A percentile compares a stretch with the other conserved stretches of the same genome.
Conservation (phyloP, 2,329 filamentous ascomycete genomes). For the Sarocladiaceae sp. region DNA sequence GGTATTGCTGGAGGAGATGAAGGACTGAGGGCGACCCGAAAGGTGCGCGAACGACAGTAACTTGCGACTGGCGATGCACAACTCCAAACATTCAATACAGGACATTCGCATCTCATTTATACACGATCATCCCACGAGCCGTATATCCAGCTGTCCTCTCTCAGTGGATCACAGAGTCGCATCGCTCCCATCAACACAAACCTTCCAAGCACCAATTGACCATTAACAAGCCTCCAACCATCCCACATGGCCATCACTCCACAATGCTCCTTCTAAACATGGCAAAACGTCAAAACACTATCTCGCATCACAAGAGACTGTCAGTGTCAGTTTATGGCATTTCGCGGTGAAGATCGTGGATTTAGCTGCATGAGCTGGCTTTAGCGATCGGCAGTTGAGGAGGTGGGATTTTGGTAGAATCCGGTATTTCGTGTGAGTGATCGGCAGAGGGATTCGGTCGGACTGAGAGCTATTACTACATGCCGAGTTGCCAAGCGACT, state of each 20-base stretch:
- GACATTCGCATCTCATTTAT: slow-evolving; percentile 2
- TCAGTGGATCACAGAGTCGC: not conserved
- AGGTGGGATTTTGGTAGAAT: not conserved
- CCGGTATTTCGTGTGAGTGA: slow-evolving; percentile 3
- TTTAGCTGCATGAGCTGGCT: not conserved
- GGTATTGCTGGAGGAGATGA: not conserved
- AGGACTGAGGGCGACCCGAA: not conserved
- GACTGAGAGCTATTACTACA: not conserved
- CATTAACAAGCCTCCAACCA: not conserved
- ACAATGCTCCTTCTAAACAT: slow-evolving; percentile 2
- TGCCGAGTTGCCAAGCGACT: not conserved
- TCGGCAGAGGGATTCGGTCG: not conserved
- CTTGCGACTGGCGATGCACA: slow-evolving; percentile 1
- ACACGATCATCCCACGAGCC: not conserved
- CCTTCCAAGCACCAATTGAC: not conserved
- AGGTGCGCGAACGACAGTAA: too few species aligned
- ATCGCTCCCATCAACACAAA: not conserved
- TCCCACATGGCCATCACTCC: not conserved
- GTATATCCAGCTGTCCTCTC: not conserved
- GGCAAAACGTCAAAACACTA: not conserved
- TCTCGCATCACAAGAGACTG: not conserved
- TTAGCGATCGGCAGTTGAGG: slow-evolving; percentile 1
- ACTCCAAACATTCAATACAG: too few species aligned
- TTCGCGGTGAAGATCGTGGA: not conserved
- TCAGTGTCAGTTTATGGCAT: not conserved